Evolutionary conservation across 106 monocot genomes (phyloP), one percentile per base, ranked within the genome.

Genomic region (Gastrodia elata): DNA sequence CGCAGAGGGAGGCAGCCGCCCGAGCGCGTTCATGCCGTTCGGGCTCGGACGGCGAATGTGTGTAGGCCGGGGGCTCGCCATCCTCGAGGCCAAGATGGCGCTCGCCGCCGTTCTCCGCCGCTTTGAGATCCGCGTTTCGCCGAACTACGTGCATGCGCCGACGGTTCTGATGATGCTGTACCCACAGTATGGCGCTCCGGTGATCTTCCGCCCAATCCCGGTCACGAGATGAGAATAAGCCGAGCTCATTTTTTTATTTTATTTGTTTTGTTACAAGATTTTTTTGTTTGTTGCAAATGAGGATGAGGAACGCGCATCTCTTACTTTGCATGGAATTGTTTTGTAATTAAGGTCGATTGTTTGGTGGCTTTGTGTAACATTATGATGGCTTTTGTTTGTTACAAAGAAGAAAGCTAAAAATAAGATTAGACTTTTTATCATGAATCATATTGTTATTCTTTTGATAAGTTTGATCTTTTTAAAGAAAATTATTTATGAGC

Each of bases 21-120:
- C 84, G 42, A 84, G 64, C 3, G 84, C 84, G 2, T 93, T 89
- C 89, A 86, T 92, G 28, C 92, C 92, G 14, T 92, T 92, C 55
- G 92, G 88, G 41, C 77, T 83, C 0, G 92, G 92, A 0, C 78
- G 83, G 43, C 88, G 92, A 33, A 87, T 80, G 80, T 92, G 92
- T 84, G 84, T 92, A 38, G 92, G 92, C 3, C 89, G 83, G 73
- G 84, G 83, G 77, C 72, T 87, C 36, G 89, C 86, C 11, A 14
- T 93, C 26, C 72, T 93, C 2, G 89, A 89, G 70, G 84, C 92
- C 58, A 93, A 89, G 79, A 76, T 93, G 48, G 73, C 86, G 4
- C 40, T 93, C 15, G 86, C 89, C 44, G 59, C 87, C 68, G 27
- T 93, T 3, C 80, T 93, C 26, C 86, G 79, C 16, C 84, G 92